Evolutionary conservation across 2,329 filamentous ascomycete species (phyloP).

Genomic region (Diaporthe nobilis): DNA sequence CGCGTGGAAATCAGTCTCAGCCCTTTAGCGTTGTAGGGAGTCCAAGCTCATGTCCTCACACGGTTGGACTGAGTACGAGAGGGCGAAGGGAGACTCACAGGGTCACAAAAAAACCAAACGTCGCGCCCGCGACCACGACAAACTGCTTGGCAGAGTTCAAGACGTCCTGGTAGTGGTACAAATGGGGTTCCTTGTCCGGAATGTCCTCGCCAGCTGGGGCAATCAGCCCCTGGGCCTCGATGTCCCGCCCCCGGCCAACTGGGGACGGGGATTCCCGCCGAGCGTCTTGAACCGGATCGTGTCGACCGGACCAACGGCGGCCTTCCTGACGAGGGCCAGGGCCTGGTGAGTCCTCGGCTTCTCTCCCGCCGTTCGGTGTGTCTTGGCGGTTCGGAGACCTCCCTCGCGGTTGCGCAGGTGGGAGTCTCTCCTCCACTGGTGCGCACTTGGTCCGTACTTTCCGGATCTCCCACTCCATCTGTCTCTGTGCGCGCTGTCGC

Average conservation of each 20-base stretch:
- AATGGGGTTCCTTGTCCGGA: background rate
- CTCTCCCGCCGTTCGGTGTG: background rate
- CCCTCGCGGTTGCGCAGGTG: background rate
- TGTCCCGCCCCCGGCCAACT: background rate
- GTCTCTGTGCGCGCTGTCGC: background rate
- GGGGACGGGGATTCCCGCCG: background rate
- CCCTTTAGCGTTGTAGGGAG: too few species aligned
- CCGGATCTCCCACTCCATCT: background rate
- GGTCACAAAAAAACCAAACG: background rate
- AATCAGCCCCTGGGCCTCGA: background rate
- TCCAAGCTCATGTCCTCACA: too few species aligned
- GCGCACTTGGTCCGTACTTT: background rate
- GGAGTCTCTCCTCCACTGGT: background rate
- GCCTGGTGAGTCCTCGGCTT: too few species aligned
- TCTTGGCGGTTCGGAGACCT: background rate
- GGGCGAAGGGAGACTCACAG: background rate
- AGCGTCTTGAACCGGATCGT: background rate
- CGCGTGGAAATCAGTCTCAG: too few species aligned
- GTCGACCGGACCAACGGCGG: background rate
- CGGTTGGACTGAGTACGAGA: too few species aligned
- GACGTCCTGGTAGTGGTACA: constrained; percentile 9
- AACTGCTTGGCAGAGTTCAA: background rate
- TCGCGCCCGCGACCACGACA: background rate
- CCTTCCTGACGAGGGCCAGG: background rate
- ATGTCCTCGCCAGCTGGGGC: background rate